Evolutionary conservation across 768 basidiomycete species (phyloP).

Genomic region (Chlorophyllum brunneum): DNA sequence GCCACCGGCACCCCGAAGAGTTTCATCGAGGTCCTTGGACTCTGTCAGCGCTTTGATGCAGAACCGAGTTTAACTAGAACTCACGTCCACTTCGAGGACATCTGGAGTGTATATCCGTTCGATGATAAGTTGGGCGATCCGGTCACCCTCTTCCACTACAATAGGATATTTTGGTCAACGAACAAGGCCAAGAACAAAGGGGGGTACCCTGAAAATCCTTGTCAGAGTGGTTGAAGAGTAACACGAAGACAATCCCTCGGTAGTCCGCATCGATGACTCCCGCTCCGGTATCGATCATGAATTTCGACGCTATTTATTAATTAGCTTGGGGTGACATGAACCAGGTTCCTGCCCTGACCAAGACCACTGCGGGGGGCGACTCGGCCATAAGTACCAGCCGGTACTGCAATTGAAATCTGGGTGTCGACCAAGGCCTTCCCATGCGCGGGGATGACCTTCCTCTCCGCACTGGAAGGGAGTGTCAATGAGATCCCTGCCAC

Average conservation of each 20-base stretch:
- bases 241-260: constrained; percentile 83
- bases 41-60: constrained; percentile 4
- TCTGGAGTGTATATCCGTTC: constrained; percentile 88
- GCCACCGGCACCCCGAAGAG: constrained; percentile 77
- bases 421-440: constrained; percentile 93
- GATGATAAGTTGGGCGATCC: constrained; percentile 93
- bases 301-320: constrained; percentile 73
- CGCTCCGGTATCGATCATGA: constrained; percentile 97
- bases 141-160: constrained; percentile 86
- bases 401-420: constrained; percentile 91
- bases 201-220: constrained; percentile 78
- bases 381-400: constrained; percentile 91
- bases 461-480: constrained; percentile 62
- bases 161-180: neutral
- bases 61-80: constrained; percentile 22
- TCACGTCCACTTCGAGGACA: constrained; percentile 79
- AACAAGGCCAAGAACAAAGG: constrained; percentile 8
- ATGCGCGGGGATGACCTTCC: constrained; percentile 76
- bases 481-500: constrained; percentile 4
- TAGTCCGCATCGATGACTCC: constrained; percentile 98
- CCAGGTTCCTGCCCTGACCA: constrained; percentile 46
- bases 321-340: neutral
- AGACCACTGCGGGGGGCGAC: constrained; percentile 95
- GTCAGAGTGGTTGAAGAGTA: constrained; percentile 91
- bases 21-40: constrained; percentile 76